A percentile compares a stretch with the other conserved stretches of the same genome.
Conservation (phyloP, 495 filamentous ascomycete genomes). For the Elasticomyces elasticus region DNA sequence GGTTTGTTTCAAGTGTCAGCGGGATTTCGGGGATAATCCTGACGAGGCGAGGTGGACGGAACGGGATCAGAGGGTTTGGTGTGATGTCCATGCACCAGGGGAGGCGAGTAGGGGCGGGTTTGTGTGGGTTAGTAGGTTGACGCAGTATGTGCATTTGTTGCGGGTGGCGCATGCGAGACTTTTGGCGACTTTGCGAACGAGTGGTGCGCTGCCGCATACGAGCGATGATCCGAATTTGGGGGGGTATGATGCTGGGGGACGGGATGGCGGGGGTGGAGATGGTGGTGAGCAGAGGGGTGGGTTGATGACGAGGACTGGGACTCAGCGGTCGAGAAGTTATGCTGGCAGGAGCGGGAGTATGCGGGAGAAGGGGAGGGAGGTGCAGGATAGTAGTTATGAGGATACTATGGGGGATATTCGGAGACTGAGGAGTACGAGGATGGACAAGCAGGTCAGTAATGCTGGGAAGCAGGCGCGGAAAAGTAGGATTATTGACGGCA, state of each 20-base stretch:
- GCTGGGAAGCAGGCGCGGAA: slow-evolving; percentile 83
- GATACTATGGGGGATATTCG: slow-evolving; percentile 93
- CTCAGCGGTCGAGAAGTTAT: slow-evolving; percentile 66
- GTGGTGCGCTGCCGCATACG: slow-evolving; percentile 65
- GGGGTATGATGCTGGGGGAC: slow-evolving; percentile 56
- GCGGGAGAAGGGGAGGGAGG: slow-evolving; percentile 31
- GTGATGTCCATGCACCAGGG: slow-evolving; percentile 21
- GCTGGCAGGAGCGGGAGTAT: slow-evolving; percentile 42
- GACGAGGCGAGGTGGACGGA: slow-evolving; percentile 57
- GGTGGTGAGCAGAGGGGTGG: slow-evolving; percentile 32
- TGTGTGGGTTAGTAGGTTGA: slow-evolving; percentile 63
- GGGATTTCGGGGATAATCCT: slow-evolving; percentile 55
- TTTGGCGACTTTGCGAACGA: slow-evolving; percentile 72
- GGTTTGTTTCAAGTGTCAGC: slow-evolving; percentile 61
- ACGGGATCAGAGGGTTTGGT: slow-evolving; percentile 10
- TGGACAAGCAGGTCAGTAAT: slow-evolving; percentile 86
- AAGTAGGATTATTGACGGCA: slow-evolving; percentile 89
- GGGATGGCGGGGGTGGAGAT: slow-evolving; percentile 34
- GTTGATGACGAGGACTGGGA: slow-evolving; percentile 55
- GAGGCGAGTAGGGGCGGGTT: slow-evolving; percentile 45
- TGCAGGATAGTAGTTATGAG: slow-evolving; percentile 56
- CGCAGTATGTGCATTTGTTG: slow-evolving; percentile 89
- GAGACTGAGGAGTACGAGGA: slow-evolving; percentile 77
- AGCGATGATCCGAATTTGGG: slow-evolving; percentile 63
- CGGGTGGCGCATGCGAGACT: slow-evolving; percentile 85